Base-by-base conservation (phyloP, 495 filamentous ascomycete species). In the Collariella sp. region DNA sequence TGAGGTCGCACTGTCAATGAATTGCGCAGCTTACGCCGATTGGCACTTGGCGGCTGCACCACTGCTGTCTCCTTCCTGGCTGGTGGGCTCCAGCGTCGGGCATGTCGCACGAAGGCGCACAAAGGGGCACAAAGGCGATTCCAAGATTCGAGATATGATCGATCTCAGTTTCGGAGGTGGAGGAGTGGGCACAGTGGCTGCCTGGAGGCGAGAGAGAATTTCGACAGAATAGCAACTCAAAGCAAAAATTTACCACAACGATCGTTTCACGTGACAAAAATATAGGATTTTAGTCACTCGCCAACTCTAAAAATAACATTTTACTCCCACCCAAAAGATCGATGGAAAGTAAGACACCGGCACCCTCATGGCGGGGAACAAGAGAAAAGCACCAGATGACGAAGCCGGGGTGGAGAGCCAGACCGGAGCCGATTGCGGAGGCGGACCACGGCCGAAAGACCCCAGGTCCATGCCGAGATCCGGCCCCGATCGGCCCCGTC, bases 341-440 rank as follows among this genome's bases (percentile, higher is more conserved):
- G 26, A 2, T 22, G 34, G 23, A 19, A 20, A 16, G 31, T 38
- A 16, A 35, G 33, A 15, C 12, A 36, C 34, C 31, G 1, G 7
- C 10, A 12, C n/a, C 26, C 15, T 7, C 5, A 66, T 62, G 61
- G 54, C 18, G 24, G 55, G 9, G 15, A 62, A 36, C n/a, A 66
- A 68, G 26, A 64, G 63, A 31, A 68, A 67, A 46, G 39, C 16
- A 24, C 31, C 45, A 22, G 50, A 40, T 48, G 55, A 62, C 19
- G 34, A 23, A 15, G 42, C 35, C 16, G 41, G 34, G 41, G 20
- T 13, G 2, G 34, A 20, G n/a, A 22, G 0, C 16, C 11, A n/a
- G 7, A 3, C 12, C 38, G 42, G 18, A 41, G 20, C 16, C 24
- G 20, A 41, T 7, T 16, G 0, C 42, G 31, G 5, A 4, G 3